A percentile compares a stretch with the other conserved stretches of the same genome.
Conservation (phyloP, 495 filamentous ascomycete species). For the Sabuloglossum arenarium region DNA sequence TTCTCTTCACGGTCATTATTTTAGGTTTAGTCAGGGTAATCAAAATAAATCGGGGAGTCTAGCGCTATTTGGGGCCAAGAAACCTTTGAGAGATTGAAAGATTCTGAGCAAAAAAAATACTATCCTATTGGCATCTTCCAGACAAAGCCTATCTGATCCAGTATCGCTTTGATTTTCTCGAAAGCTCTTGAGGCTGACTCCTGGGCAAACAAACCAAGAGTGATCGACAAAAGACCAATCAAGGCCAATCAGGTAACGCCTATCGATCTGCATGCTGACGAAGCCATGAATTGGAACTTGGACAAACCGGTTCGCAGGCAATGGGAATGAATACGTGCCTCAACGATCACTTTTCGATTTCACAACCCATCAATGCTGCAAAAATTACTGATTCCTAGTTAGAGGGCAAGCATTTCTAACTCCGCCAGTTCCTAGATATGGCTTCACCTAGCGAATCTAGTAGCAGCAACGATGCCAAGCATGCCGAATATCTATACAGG, state of each 20-base stretch:
- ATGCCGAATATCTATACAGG: slow-evolving; percentile 23
- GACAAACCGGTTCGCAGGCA: too few species aligned
- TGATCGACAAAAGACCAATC: not conserved
- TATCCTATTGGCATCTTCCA: too few species aligned
- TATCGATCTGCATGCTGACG: not conserved
- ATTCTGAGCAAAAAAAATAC: too few species aligned
- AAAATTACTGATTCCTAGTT: not conserved
- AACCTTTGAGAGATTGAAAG: too few species aligned
- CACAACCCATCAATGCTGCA: not conserved
- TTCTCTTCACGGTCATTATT: not conserved
- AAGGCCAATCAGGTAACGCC: not conserved
- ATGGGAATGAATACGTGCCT: not conserved
- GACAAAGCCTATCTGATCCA: too few species aligned
- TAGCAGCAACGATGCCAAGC: not conserved
- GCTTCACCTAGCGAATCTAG: not conserved
- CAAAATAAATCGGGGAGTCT: not conserved
- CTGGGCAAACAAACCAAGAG: not conserved
- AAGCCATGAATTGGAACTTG: too few species aligned
- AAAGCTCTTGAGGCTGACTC: too few species aligned
- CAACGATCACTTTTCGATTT: not conserved
- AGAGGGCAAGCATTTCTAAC: not conserved
- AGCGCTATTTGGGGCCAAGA: not conserved
- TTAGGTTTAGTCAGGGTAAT: not conserved
- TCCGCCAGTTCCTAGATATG: not conserved
- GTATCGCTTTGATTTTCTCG: too few species aligned